Percentiles rank a stretch among this genome's conserved stretches.
These are phyloP conservation scores for Serpula lacrymans DNA, from an alignment of 768 basidiomycete genomes.

Conservation along the genomic window DNA sequence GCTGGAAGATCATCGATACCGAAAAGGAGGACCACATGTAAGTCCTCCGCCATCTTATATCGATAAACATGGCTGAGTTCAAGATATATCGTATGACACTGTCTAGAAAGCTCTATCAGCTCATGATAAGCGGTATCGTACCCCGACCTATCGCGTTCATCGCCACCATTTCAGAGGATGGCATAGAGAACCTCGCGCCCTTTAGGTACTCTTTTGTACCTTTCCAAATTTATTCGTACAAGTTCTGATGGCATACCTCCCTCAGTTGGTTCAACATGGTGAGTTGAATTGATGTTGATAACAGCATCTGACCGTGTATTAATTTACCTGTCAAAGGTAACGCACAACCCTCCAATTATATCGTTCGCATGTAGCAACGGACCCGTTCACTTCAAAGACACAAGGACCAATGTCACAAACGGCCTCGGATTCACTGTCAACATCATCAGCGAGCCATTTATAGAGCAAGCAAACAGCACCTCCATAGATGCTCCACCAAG, in stretches of 20 bases:
- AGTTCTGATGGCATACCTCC: background rate
- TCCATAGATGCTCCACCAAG: slow-evolving; percentile 34
- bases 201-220: no score
- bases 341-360: slow-evolving; percentile 28
- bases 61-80: background rate
- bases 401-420: slow-evolving; percentile 41
- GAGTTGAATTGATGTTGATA: no score
- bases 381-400: slow-evolving; percentile 36
- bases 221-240: background rate
- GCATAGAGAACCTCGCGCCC: slow-evolving; percentile 39
- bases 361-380: slow-evolving; percentile 29
- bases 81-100: background rate
- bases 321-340: slow-evolving; percentile 20
- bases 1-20: slow-evolving; percentile 33
- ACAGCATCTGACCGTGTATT: no score
- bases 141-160: slow-evolving; percentile 48
- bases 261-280: slow-evolving; percentile 28
- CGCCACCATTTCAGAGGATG: slow-evolving; percentile 31
- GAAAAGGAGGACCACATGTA: slow-evolving; percentile 25
- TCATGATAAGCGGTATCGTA: slow-evolving; percentile 36
- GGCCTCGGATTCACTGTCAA: slow-evolving; percentile 50
- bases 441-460: slow-evolving; percentile 52
- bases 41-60: background rate
- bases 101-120: slow-evolving; percentile 25
- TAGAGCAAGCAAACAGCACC: slow-evolving; percentile 36